Conservation (phyloP, 2,329 filamentous ascomycete genomes). For the Aspergillus sp. region DNA sequence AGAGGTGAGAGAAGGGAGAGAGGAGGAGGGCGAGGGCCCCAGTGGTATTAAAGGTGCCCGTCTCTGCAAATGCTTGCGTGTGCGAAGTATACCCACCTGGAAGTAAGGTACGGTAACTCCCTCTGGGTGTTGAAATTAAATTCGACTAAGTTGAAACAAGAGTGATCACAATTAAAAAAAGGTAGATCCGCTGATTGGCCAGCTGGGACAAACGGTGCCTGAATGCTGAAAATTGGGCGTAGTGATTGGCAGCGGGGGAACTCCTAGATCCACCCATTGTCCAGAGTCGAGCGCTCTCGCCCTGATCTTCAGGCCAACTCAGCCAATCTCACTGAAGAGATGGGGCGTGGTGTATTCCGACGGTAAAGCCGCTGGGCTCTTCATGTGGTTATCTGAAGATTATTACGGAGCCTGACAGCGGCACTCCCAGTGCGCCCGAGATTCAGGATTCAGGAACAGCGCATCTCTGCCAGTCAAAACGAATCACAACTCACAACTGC, state of each 20-base stretch:
- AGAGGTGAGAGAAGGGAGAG: slow-evolving; percentile 3
- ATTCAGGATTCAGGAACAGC: neutral
- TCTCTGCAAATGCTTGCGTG: neutral
- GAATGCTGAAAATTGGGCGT: neutral
- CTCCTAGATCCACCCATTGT: neutral
- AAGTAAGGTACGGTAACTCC: slow-evolving; percentile 9
- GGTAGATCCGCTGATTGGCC: slow-evolving; percentile 13
- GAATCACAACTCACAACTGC: neutral
- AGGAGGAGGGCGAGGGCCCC: slow-evolving; percentile 1
- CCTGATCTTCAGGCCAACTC: neutral
- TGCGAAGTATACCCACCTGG: neutral
- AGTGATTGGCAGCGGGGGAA: slow-evolving; percentile 13
- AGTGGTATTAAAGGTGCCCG: slow-evolving; percentile 4
- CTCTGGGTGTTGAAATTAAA: slow-evolving; percentile 7
- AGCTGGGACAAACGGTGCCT: slow-evolving; percentile 14
- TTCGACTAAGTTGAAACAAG: slow-evolving; percentile 22
- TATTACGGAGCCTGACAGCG: slow-evolving; percentile 4
- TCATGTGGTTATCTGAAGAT: neutral
- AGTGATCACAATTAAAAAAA: slow-evolving; percentile 16
- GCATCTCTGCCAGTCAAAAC: neutral
- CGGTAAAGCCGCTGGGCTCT: neutral
- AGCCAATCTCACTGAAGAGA: neutral
- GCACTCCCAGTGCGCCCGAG: neutral
- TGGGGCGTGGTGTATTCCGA: neutral
- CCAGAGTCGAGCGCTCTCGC: neutral